These are phyloP conservation scores for Calonectria crousiana DNA, from an alignment of 2,329 filamentous ascomycete species.

Conservation along the genomic window DNA sequence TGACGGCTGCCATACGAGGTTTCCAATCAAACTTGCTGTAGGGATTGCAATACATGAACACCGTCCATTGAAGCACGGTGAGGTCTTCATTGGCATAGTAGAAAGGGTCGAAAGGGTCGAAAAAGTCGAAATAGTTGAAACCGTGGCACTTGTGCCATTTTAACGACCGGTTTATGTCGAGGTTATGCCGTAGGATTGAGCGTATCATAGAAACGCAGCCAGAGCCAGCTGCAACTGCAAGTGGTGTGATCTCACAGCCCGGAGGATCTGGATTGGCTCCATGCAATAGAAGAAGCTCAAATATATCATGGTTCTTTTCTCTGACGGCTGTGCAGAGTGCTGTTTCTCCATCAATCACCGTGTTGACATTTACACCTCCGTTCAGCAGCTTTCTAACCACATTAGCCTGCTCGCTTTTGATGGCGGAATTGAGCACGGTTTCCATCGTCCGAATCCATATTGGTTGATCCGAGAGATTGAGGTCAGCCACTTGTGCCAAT, in stretches of 20 bases:
- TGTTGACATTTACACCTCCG: background rate
- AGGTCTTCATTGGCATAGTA: too few species aligned
- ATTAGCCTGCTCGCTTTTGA: background rate
- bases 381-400: background rate
- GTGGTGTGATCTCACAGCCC: background rate
- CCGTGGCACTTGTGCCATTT: background rate
- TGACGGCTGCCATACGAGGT: background rate
- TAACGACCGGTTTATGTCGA: background rate
- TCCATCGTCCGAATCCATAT: background rate
- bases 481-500: background rate
- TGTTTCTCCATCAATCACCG: background rate
- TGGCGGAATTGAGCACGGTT: background rate
- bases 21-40: background rate
- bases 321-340: background rate
- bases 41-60: background rate
- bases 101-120: too few species aligned
- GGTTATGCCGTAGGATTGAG: background rate
- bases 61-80: background rate
- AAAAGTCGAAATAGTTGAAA: too few species aligned
- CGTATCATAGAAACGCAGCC: background rate
- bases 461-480: background rate
- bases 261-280: background rate
- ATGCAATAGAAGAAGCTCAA: background rate
- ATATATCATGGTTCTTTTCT: background rate
- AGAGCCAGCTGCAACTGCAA: background rate